Percentiles rank a stretch among this genome's conserved stretches.
Conservation (phyloP, 768 basidiomycete species). For the Boletus rubescentipes region DNA sequence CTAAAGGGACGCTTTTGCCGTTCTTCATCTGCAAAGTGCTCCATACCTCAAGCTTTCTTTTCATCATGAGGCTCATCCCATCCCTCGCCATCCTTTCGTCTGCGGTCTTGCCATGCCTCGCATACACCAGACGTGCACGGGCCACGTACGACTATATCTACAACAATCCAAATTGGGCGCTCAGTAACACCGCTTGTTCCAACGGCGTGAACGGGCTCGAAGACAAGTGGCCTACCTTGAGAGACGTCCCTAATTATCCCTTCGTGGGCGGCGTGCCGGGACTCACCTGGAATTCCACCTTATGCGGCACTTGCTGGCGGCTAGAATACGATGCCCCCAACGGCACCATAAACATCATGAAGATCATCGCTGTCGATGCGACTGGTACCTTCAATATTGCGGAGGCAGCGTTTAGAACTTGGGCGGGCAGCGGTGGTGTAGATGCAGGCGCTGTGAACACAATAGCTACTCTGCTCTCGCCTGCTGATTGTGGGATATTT, state of each 20-base stretch:
- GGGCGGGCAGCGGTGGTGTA: neutral
- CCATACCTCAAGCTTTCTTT: neutral
- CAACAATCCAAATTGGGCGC: constrained; percentile 5
- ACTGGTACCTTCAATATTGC: neutral
- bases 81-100: neutral
- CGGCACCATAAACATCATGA: neutral
- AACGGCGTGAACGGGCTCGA: constrained; percentile 27
- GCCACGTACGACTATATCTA: neutral
- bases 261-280: neutral
- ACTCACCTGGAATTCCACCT: constrained; percentile 43
- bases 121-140: no score
- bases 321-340: neutral
- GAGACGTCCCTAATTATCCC: constrained; percentile 20
- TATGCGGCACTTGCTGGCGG: constrained; percentile 61
- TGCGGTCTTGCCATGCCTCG: neutral
- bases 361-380: neutral
- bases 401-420: neutral
- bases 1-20: neutral
- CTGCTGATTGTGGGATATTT: neutral
- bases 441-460: neutral
- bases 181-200: constrained; percentile 19
- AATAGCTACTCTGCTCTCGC: neutral
- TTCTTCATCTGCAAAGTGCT: neutral
- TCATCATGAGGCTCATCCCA: neutral
- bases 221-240: constrained; percentile 33